Conservation (phyloP, 345 rosid genomes). For the Syzygium aqueum region DNA sequence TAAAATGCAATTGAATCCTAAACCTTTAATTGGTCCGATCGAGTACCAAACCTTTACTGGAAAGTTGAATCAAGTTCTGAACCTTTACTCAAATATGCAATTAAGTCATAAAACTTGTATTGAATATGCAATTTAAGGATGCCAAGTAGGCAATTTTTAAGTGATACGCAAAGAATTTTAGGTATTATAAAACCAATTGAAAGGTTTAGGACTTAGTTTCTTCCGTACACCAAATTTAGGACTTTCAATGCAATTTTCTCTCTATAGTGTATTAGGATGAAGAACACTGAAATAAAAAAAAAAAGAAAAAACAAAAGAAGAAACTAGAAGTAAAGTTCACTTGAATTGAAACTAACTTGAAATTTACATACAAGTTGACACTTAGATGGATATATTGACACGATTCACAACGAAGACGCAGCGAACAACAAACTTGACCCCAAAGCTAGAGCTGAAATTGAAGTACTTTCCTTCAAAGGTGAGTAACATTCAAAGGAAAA, state of each 20-base stretch:
- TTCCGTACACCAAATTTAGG: too few species aligned
- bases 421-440: not conserved
- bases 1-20: not conserved
- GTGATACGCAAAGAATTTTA: not conserved
- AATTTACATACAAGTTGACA: not conserved
- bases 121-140: not conserved
- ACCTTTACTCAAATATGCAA: not conserved
- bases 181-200: not conserved
- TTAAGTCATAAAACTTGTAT: not conserved
- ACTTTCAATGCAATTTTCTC: not conserved
- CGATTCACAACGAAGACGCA: not conserved
- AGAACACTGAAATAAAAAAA: too few species aligned
- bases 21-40: not conserved
- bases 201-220: not conserved
- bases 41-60: not conserved
- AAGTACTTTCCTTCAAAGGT: not conserved
- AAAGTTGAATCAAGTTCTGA: not conserved
- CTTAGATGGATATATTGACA: not conserved
- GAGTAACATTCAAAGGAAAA: not conserved
- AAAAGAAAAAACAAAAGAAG: too few species aligned
- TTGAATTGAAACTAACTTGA: not conserved
- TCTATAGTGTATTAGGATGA: accelerated
- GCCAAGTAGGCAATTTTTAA: not conserved
- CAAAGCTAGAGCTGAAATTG: not conserved
- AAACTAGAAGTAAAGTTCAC: not conserved